A percentile compares a stretch with the other conserved stretches of the same genome.
Conservation (phyloP, 148 eudicot species). For the Vaccinium darrowii region DNA sequence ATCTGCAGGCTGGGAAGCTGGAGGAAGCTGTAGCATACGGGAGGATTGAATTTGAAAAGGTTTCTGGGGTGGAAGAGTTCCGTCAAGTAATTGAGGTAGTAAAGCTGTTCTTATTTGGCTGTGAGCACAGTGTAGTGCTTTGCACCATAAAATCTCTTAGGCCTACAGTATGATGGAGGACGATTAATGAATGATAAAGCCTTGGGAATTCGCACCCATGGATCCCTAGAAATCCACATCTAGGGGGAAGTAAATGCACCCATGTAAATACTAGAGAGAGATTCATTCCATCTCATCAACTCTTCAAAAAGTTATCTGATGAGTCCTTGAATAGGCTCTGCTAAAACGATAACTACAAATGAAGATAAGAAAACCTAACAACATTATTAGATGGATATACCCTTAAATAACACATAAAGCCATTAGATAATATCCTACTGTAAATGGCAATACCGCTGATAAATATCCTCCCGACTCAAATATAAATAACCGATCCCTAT, state of each 20-base stretch:
- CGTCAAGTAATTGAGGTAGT: conserved; percentile 69
- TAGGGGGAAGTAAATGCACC: neutral
- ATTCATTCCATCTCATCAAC: neutral
- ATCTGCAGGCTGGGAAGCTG: conserved; percentile 61
- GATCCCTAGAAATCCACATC: neutral
- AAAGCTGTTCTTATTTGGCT: neutral
- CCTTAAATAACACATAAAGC: neutral
- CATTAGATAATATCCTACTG: neutral
- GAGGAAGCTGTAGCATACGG: conserved; percentile 78
- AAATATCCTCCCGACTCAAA: neutral
- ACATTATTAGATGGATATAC: neutral
- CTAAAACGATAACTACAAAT: neutral
- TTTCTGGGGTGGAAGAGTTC: conserved; percentile 38
- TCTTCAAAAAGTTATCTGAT: neutral
- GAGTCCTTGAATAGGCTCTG: neutral
- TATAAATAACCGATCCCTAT: neutral
- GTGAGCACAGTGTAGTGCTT: neutral
- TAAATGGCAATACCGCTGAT: neutral
- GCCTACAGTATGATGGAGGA: neutral
- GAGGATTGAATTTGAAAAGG: conserved; percentile 55
- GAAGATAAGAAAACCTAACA: neutral
- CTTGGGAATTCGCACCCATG: neutral
- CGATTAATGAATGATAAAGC: neutral
- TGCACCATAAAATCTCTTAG: conserved; percentile 4
- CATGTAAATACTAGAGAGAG: neutral